Base-by-base conservation (phyloP, 2,329 filamentous ascomycete species). In the Fusarium veterinarium region DNA sequence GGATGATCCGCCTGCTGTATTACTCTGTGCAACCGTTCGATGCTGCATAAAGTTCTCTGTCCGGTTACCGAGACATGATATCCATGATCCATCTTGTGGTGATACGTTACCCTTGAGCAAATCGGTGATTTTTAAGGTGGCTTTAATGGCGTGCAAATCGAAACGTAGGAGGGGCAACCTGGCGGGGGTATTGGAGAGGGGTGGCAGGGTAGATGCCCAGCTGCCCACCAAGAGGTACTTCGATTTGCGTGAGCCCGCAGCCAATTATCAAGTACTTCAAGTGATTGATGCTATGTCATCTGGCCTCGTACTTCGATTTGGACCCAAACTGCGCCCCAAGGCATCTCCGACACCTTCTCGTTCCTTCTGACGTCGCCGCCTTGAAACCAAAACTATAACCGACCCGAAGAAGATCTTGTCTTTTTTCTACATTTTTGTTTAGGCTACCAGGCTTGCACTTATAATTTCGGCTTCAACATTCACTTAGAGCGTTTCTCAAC, bases 121-220 rank as follows among this genome's bases (percentile, higher is more conserved):
- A 72, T 72, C 70, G 66, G 70, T 70, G 57, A 73, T 71, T 73
- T 72, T 69, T 52, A 44, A 23, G 28, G 55, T 60, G 61, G 69
- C 65, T 60, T 71, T 45, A 63, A 60, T 71, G 61, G 58, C 70
- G 59, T 67, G 64, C 59, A 67, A 59, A 64, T 45, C 61, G 48
- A 64, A 67, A 55, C 59, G 75, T 77, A 76, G 75, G 75, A 77
- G 75, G 75, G 75, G 75, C 75, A 77, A 77, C 75, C 75, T 75
- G 62, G 75, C 74, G 72, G 75, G 74, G 63, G 41, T 57, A 42
- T 65, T 65, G 42, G 63, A 66, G 45, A 46, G 40, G 46, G 60
- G 59, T 44, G 40, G 37, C 33, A 59, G 71, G 64, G 59, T 70
- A 64, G 58, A 40, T 59, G 60, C 71, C 70, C 71, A 67, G 65